Conservation (phyloP, 1,284 basidiomycete genomes). For the Malassezia nana region DNA sequence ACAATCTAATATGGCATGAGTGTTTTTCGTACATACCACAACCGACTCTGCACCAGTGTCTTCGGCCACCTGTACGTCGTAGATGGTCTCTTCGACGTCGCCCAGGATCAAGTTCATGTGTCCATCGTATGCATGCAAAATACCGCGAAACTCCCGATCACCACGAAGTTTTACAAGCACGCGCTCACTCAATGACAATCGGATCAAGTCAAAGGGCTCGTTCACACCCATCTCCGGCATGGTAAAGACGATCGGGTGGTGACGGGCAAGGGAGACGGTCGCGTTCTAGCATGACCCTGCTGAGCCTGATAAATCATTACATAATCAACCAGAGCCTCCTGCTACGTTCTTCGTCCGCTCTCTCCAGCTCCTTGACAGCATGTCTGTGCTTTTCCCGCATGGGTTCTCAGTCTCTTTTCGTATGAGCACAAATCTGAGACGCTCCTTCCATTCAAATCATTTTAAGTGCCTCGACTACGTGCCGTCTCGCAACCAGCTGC, state of each 20-base stretch:
- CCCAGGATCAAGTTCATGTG: conserved; percentile 99
- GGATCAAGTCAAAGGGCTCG: conserved; percentile 96
- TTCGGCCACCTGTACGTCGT: conserved; percentile 48
- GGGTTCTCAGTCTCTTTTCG: background rate
- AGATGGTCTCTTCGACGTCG: conserved; percentile 73
- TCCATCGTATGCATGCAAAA: conserved; percentile 91
- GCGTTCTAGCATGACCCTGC: background rate
- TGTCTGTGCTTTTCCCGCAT: background rate
- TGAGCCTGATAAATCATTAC: background rate
- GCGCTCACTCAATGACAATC: conserved; percentile 87
- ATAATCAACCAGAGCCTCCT: background rate
- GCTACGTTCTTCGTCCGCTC: background rate
- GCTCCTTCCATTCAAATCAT: background rate
- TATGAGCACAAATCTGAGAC: background rate
- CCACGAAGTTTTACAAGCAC: conserved; percentile 92
- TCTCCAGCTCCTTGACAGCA: background rate
- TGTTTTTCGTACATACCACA: conserved; percentile 43
- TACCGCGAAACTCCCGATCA: conserved; percentile 81
- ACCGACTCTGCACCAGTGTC: conserved; percentile 50
- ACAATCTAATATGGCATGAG: conserved; percentile 61
- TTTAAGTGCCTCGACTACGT: conserved; percentile 6
- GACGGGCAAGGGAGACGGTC: background rate
- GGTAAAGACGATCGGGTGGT: background rate
- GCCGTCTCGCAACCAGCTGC: conserved; percentile 26
- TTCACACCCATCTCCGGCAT: conserved; percentile 53